Conservation (phyloP, 257 asterid genomes). For the Solanum lycopersicoides region DNA sequence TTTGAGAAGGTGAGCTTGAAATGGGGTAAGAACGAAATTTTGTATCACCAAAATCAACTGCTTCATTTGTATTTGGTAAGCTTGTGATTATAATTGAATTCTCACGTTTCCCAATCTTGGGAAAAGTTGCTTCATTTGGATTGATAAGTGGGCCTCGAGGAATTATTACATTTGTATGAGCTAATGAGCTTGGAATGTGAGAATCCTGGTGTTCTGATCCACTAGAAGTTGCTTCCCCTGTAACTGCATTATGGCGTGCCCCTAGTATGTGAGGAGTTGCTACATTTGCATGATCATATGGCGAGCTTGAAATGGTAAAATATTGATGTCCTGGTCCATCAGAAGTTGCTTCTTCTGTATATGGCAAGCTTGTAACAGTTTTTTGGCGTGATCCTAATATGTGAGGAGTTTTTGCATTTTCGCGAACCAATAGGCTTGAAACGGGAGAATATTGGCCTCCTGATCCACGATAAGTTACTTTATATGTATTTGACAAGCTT, state of each 20-base stretch:
- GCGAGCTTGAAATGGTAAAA: background rate
- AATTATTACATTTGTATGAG: background rate
- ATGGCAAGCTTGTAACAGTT: background rate
- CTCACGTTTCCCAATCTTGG: too few relatives aligned
- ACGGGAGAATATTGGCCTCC: too few relatives aligned
- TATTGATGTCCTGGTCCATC: background rate
- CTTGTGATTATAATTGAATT: background rate
- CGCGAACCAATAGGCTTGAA: too few relatives aligned
- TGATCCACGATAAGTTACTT: background rate
- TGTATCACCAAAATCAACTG: background rate
- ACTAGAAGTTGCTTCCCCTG: background rate
- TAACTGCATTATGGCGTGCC: background rate
- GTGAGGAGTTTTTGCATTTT: background rate
- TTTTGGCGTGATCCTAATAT: background rate
- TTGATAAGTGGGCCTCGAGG: background rate
- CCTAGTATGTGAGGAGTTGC: background rate
- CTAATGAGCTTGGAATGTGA: background rate
- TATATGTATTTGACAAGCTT: background rate
- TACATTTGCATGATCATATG: background rate
- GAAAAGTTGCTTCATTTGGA: background rate
- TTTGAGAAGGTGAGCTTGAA: too few relatives aligned
- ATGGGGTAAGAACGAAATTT: too few relatives aligned
- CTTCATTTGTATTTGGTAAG: background rate
- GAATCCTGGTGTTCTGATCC: background rate
- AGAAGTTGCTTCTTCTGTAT: background rate